Conservation (phyloP, 1,284 basidiomycete species). For the Trichosporon ovoides region DNA sequence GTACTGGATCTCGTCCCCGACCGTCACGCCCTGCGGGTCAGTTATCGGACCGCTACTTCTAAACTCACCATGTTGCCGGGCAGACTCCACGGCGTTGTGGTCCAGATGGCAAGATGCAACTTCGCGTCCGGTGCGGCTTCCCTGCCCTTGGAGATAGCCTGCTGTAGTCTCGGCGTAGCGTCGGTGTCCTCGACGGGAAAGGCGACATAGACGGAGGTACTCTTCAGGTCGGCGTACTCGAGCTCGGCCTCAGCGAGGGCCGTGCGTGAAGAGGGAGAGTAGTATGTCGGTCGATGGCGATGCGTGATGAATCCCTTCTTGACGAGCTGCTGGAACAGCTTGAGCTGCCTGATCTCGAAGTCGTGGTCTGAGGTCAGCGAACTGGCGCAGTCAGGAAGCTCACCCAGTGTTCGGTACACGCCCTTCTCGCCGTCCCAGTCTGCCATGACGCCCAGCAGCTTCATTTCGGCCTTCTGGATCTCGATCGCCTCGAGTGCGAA, state of each 20-base stretch:
- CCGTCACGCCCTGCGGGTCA: slow-evolving; percentile 68
- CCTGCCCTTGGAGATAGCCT: slow-evolving; percentile 20
- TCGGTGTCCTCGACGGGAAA: slow-evolving; percentile 56
- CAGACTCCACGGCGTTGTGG: slow-evolving; percentile 96
- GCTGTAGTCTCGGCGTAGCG: slow-evolving; percentile 33
- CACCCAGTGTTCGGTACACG: slow-evolving; percentile 83
- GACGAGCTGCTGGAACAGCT: slow-evolving; percentile 84
- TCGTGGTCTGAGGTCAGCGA: slow-evolving; percentile 58
- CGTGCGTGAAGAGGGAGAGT: slow-evolving; percentile 89
- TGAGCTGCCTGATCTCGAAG: slow-evolving; percentile 85
- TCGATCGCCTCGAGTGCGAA: slow-evolving; percentile 73
- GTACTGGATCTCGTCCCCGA: slow-evolving; percentile 70
- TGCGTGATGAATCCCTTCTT: slow-evolving; percentile 70
- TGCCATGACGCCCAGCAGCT: slow-evolving; percentile 83
- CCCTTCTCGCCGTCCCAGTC: slow-evolving; percentile 69
- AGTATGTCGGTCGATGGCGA: slow-evolving; percentile 85
- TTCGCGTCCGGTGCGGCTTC: slow-evolving; percentile 7
- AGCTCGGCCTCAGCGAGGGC: slow-evolving; percentile 95
- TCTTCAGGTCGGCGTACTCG: slow-evolving; percentile 82
- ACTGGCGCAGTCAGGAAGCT: slow-evolving; percentile 27
- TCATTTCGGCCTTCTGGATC: slow-evolving; percentile 74
- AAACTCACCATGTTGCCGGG: slow-evolving; percentile 82
- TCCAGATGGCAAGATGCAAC: slow-evolving; percentile 82
- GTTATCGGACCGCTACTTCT: not conserved
- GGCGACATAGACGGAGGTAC: slow-evolving; percentile 78